phyloP scores from a whole-genome alignment of 805 yeast genomes.

The Komagataella ulmi region DNA sequence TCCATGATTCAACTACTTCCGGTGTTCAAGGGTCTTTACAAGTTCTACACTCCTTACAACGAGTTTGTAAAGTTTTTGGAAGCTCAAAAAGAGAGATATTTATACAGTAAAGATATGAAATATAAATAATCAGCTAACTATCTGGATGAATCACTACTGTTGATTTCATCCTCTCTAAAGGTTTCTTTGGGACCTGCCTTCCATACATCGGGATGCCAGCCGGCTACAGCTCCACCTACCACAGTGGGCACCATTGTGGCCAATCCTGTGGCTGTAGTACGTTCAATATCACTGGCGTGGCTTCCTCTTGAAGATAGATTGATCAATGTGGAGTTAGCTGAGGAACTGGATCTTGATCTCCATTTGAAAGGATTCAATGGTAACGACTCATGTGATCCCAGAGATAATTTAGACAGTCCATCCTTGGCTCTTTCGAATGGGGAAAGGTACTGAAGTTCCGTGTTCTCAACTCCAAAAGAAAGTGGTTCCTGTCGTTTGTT shows the following conservation, averaged over 20 bases:
- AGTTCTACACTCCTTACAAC: conserved; percentile 36
- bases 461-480: background rate
- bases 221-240: conserved; percentile 47
- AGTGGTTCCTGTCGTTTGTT: background rate
- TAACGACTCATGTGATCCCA: background rate
- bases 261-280: background rate
- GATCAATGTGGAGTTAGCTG: background rate
- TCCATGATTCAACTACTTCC: conserved; percentile 35
- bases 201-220: conserved; percentile 19
- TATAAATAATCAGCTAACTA: background rate
- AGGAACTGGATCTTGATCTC: background rate
- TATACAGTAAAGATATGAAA: background rate
- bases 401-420: conserved; percentile 5
- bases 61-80: conserved; percentile 31
- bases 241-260: conserved; percentile 37
- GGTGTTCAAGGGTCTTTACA: conserved; percentile 36
- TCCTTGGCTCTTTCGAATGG: conserved; percentile 18
- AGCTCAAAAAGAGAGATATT: conserved; percentile 14
- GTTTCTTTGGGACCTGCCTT: background rate
- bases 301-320: conserved; percentile 1
- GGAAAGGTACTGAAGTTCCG: background rate
- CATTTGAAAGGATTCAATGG: background rate
- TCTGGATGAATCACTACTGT: background rate
- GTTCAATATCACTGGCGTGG: conserved; percentile 1
- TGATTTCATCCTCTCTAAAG: background rate